Evolutionary conservation across 2,329 filamentous ascomycete genomes (phyloP), one percentile per base, ranked within the genome.

Genomic region (Gaeumannomyces tritici): DNA sequence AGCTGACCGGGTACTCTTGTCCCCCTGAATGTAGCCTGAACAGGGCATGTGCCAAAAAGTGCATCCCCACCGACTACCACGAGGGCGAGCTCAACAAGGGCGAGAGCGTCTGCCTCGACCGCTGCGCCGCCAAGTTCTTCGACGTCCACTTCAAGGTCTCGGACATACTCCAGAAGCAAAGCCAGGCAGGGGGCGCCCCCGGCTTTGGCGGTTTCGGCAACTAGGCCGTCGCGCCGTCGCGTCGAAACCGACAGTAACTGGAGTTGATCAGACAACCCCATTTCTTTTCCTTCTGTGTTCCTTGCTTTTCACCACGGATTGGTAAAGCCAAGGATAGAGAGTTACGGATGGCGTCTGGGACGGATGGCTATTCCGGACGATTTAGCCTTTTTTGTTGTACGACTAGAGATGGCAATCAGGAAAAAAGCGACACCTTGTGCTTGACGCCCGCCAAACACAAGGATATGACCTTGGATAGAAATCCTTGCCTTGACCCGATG

Each of bases 31-130:
- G 31, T 69, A 96, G 92, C 66, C 85, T 98, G 66, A 88, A 91
- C 72, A 87, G 91, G 77, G 90, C 91, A 66, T 99, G 95, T 85
- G 87, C 90, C 69, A 87, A 89, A 75, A 99, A 99, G 82, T 99
- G 95, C 79, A 85, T 99, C 69, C 93, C 93, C 66, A 83, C 80
- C 72, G 87, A 93, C 71, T 99, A 98, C 86, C 91, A 92, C 75
- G 95, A 99, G 81, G 87, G 85, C 75, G 93, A 99, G 70, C 87
- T 99, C 72, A 96, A 97, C 86, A 99, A 99, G 82, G 96, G 93
- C 83, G 95, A 99, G 79, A 92, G 89, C 69, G 95, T 99, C 70
- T 99, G 96, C 81, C 87, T 99, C 70, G 95, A 99, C 80, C 91
- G 95, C 72, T 99, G 96, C 79, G 90, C 96, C 63, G 85, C 90